A percentile compares a stretch with the other conserved stretches of the same genome.
Evolutionary conservation across 257 asterid species (phyloP).

Genomic region (Craterostigma plantagineum): DNA sequence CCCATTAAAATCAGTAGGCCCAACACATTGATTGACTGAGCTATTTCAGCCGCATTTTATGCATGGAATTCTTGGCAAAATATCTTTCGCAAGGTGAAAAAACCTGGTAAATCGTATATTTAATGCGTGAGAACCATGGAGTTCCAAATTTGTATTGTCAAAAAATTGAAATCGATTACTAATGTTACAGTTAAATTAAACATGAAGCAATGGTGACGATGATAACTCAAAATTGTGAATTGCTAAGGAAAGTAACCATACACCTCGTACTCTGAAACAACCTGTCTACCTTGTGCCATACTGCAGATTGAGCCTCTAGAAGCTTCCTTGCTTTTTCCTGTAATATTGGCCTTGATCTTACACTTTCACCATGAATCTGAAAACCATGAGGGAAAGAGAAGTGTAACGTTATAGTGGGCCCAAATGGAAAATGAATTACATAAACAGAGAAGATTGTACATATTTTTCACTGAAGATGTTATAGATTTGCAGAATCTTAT

Average conservation of each 20-base stretch:
- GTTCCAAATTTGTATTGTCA: too few species aligned
- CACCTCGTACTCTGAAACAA: constrained; percentile 67
- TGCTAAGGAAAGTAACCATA: constrained; percentile 62
- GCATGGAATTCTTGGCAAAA: too few species aligned
- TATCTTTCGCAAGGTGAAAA: too few species aligned
- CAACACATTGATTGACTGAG: too few species aligned
- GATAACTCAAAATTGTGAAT: constrained; percentile 62
- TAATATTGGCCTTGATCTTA: constrained; percentile 38
- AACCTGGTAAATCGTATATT: too few species aligned
- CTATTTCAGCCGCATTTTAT: too few species aligned
- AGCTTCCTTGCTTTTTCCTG: constrained; percentile 48
- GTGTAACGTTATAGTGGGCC: neutral
- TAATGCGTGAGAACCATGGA: too few species aligned
- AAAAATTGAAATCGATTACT: too few species aligned
- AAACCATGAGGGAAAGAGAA: neutral
- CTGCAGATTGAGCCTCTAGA: constrained; percentile 45
- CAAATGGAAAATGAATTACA: neutral
- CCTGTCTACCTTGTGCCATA: constrained; percentile 60
- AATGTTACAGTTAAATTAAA: neutral
- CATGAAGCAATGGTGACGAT: neutral
- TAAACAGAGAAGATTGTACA: neutral
- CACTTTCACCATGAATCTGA: constrained; percentile 76
- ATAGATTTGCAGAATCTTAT: neutral
- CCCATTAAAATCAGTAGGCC: too few species aligned
- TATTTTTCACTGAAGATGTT: neutral